phyloP scores from a whole-genome alignment of 768 basidiomycete genomes.

The Fomitopsis pulvina region DNA sequence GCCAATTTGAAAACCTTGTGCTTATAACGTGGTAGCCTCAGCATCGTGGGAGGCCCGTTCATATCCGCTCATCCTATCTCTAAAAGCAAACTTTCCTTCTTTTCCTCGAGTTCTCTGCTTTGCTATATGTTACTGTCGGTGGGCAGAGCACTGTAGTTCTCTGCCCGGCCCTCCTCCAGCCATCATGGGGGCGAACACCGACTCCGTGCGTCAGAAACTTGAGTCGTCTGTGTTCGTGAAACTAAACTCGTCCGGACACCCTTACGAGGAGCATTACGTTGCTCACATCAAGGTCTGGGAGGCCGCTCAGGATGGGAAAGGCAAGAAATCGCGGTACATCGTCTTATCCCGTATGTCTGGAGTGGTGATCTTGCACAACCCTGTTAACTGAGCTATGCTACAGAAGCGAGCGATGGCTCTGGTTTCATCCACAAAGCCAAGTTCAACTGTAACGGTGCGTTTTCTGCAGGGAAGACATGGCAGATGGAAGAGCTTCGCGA shows the following conservation, averaged over 20 bases:
- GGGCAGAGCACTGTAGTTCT: neutral
- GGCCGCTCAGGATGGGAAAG: constrained; percentile 56
- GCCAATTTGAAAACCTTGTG: neutral
- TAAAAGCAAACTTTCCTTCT: neutral
- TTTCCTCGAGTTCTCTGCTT: neutral
- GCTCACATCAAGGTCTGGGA: constrained; percentile 93
- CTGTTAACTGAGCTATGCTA: neutral
- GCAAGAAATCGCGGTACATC: constrained; percentile 84
- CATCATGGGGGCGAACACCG: neutral
- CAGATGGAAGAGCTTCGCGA: constrained; percentile 71
- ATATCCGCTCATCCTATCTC: neutral
- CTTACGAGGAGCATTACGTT: constrained; percentile 60
- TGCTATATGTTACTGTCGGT: neutral
- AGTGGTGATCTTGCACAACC: neutral
- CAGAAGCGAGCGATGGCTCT: constrained; percentile 55
- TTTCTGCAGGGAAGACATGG: constrained; percentile 99
- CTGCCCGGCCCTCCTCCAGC: neutral
- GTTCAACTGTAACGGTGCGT: constrained; percentile 87
- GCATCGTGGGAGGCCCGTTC: constrained; percentile 1
- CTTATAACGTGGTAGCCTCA: neutral
- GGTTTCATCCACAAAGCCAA: constrained; percentile 97
- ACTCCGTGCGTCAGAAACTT: neutral
- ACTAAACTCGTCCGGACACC: constrained; percentile 2
- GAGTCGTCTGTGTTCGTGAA: constrained; percentile 4
- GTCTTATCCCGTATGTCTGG: constrained; percentile 75